phyloP scores from a whole-genome alignment of 345 rosid species.

The Heritiera littoralis region DNA sequence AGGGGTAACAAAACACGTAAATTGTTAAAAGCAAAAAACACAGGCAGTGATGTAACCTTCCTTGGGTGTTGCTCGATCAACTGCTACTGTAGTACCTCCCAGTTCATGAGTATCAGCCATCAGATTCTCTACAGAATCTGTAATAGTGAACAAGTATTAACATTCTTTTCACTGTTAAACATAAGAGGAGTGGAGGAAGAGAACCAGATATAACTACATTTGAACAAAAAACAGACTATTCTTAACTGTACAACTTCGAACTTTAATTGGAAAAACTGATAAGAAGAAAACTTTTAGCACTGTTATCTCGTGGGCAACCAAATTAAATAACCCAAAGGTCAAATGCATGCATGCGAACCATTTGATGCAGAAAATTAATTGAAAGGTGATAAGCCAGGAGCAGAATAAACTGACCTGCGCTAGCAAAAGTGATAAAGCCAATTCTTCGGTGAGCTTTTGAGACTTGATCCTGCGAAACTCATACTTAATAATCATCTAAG shows the following conservation, averaged over 20 bases:
- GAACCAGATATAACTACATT: background rate
- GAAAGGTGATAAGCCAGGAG: background rate
- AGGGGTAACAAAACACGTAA: constrained; percentile 1
- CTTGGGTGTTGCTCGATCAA: constrained; percentile 97
- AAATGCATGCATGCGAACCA: background rate
- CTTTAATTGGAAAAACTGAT: background rate
- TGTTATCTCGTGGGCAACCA: background rate
- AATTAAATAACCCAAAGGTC: background rate
- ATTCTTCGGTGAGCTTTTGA: constrained; percentile 92
- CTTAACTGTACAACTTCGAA: background rate
- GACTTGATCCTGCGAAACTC: constrained; percentile 63
- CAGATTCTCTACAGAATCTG: constrained; percentile 83
- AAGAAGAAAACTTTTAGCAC: background rate
- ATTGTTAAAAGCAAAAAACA: background rate
- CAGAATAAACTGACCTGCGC: constrained; percentile 56
- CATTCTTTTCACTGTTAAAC: background rate
- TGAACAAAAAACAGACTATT: background rate
- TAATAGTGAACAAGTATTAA: constrained; percentile 7
- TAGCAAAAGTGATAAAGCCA: constrained; percentile 87
- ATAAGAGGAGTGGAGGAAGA: background rate
- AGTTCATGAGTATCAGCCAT: constrained; percentile 92
- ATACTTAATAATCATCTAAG: background rate
- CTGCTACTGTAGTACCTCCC: constrained; percentile 82
- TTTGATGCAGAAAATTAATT: constrained; percentile 9
- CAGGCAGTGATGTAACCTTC: constrained; percentile 28